A percentile compares a stretch with the other conserved stretches of the same genome.
Conservation (phyloP, 2,329 filamentous ascomycete species). For the Fusarium tjaetaba region DNA sequence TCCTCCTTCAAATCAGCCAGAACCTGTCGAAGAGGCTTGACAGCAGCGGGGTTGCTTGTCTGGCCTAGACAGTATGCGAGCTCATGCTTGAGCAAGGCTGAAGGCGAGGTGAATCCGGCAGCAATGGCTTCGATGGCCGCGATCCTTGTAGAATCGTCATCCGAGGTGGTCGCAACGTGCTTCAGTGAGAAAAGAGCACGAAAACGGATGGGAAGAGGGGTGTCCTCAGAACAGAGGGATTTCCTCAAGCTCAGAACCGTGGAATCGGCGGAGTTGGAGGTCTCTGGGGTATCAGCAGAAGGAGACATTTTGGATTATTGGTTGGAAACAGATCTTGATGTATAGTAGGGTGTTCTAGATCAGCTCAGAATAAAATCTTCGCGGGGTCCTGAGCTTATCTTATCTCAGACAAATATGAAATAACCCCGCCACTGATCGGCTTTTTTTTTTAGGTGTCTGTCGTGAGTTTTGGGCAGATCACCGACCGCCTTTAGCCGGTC, state of each 20-base stretch:
- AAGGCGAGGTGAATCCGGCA: slow-evolving; percentile 83
- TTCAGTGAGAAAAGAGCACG: slow-evolving; percentile 98
- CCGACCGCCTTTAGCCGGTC: not conserved
- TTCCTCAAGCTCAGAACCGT: slow-evolving; percentile 74
- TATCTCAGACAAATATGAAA: slow-evolving; percentile 29
- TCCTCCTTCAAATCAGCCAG: slow-evolving; percentile 85
- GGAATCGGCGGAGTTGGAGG: slow-evolving; percentile 41
- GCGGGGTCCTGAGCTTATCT: slow-evolving; percentile 45
- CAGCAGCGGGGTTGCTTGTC: slow-evolving; percentile 79
- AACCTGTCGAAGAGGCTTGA: slow-evolving; percentile 76
- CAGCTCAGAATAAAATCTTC: slow-evolving; percentile 49
- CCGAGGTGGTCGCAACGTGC: slow-evolving; percentile 78
- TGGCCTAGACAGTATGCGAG: slow-evolving; percentile 97
- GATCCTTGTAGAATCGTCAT: slow-evolving; percentile 66
- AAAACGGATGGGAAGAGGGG: slow-evolving; percentile 88
- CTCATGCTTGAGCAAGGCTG: slow-evolving; percentile 94
- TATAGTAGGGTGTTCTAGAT: slow-evolving; percentile 18
- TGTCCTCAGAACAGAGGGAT: slow-evolving; percentile 81
- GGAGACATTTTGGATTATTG: slow-evolving; percentile 42
- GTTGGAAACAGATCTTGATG: slow-evolving; percentile 14
- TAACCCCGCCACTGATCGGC: slow-evolving; percentile 23
- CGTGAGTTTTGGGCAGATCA: not conserved
- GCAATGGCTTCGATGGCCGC: slow-evolving; percentile 82
- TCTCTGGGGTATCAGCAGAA: slow-evolving; percentile 36
- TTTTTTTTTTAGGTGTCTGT: not conserved